Conservation (phyloP, 2,329 filamentous ascomycete genomes). For the Aspergillus costaricaensis region DNA sequence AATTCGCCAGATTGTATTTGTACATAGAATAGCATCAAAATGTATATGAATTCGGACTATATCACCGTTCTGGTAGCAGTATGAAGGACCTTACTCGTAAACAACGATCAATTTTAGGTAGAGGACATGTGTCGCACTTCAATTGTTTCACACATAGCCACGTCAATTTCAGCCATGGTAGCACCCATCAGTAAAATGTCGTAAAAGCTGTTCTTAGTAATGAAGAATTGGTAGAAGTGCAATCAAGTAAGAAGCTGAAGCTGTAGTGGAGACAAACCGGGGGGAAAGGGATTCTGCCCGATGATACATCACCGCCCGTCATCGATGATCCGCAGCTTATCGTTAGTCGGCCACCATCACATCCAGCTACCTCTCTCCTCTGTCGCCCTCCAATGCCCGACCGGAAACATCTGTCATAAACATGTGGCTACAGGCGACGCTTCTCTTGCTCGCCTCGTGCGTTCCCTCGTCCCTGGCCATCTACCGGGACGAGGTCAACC, state of each 20-base stretch:
- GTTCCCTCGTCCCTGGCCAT: slow-evolving; percentile 63
- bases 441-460: slow-evolving; percentile 47
- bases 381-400: slow-evolving; percentile 35
- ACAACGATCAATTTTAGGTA: too few relatives aligned
- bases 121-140: too few relatives aligned
- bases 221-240: too few relatives aligned
- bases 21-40: background rate
- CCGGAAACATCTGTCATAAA: slow-evolving; percentile 29
- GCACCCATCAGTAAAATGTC: too few relatives aligned
- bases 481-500: slow-evolving; percentile 86
- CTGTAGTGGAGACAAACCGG: background rate
- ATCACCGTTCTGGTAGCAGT: background rate
- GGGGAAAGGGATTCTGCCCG: background rate
- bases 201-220: too few relatives aligned
- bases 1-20: background rate
- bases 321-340: background rate
- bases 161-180: too few relatives aligned
- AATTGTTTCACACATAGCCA: too few relatives aligned
- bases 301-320: background rate
- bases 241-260: background rate
- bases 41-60: background rate
- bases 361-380: slow-evolving; percentile 2
- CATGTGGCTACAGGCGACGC: slow-evolving; percentile 46
- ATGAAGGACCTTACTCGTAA: too few relatives aligned
- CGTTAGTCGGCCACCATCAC: background rate